A percentile compares a stretch with the other conserved stretches of the same genome.
These are phyloP conservation scores for Globisporangium carolinianum DNA, from an alignment of 352 stramenopile species.

Conservation along the genomic window DNA sequence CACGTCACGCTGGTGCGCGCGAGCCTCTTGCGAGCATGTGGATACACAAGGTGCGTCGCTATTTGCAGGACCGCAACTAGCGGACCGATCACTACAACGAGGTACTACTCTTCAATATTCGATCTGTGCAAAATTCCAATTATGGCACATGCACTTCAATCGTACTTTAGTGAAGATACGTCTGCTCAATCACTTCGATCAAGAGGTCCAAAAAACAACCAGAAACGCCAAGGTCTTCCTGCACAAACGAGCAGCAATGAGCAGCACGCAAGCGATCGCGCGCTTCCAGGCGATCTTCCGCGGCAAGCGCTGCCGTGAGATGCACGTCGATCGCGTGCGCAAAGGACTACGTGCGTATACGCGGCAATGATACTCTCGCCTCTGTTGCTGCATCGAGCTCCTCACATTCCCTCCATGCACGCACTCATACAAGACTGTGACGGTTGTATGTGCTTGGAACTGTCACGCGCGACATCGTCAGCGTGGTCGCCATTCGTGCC, in stretches of 20 bases:
- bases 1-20: too few species aligned
- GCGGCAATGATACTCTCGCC: background rate
- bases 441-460: constrained; percentile 1
- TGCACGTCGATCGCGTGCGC: constrained; percentile 50
- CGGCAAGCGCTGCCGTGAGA: constrained; percentile 33
- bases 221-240: background rate
- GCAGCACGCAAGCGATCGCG: constrained; percentile 14
- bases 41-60: too few species aligned
- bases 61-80: too few species aligned
- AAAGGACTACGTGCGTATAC: constrained; percentile 35
- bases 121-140: too few species aligned
- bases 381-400: background rate
- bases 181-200: too few species aligned
- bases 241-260: background rate
- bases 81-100: too few species aligned
- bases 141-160: too few species aligned
- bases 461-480: constrained; percentile 8
- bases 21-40: too few species aligned
- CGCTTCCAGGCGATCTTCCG: constrained; percentile 56
- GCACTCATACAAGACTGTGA: background rate
- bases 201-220: too few species aligned
- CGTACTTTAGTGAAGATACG: too few species aligned
- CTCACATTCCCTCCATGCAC: background rate
- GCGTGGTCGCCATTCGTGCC: constrained; percentile 69
- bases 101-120: too few species aligned